Percentiles rank a stretch among this genome's conserved stretches.
phyloP scores from a whole-genome alignment of 2,329 filamentous ascomycete species.

The Triangularia verruculosa region DNA sequence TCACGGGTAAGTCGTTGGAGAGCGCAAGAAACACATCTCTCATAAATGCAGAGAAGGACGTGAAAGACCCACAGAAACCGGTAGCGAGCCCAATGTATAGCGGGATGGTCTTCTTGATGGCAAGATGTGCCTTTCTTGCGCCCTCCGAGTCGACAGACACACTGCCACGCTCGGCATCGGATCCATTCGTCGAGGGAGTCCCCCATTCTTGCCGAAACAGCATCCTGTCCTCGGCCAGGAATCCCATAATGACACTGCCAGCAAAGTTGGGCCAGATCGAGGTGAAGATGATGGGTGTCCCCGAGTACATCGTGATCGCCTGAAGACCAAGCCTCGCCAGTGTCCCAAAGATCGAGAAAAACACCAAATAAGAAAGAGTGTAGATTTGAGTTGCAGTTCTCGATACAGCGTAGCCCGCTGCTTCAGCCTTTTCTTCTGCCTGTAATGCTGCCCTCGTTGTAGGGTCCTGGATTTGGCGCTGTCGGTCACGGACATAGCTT shows the following conservation, averaged over 20 bases:
- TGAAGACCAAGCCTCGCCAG: constrained; percentile 78
- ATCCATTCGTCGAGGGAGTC: not conserved
- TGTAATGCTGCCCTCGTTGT: not conserved
- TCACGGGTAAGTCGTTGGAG: constrained; percentile 61
- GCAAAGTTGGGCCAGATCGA: constrained; percentile 86
- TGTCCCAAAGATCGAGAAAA: constrained; percentile 83
- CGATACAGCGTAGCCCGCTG: constrained; percentile 39
- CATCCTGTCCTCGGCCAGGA: constrained; percentile 73
- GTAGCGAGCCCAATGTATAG: constrained; percentile 72
- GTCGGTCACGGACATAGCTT: constrained; percentile 23
- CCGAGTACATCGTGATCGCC: constrained; percentile 73
- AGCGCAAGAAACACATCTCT: constrained; percentile 76
- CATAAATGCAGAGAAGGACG: constrained; percentile 84
- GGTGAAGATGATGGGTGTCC: constrained; percentile 69
- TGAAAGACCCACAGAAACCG: constrained; percentile 71
- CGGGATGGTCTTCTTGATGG: constrained; percentile 80
- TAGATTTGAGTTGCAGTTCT: constrained; percentile 58
- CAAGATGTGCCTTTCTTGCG: constrained; percentile 56
- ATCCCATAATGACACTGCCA: constrained; percentile 81
- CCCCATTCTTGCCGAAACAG: constrained; percentile 54
- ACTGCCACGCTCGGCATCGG: not conserved
- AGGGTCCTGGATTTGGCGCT: constrained; percentile 8
- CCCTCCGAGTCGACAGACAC: constrained; percentile 37
- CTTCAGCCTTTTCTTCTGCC: constrained; percentile 6
- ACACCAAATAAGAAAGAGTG: constrained; percentile 75